These are phyloP conservation scores for Didymella keratinophila DNA, from an alignment of 2,329 filamentous ascomycete genomes.

Conservation along the genomic window DNA sequence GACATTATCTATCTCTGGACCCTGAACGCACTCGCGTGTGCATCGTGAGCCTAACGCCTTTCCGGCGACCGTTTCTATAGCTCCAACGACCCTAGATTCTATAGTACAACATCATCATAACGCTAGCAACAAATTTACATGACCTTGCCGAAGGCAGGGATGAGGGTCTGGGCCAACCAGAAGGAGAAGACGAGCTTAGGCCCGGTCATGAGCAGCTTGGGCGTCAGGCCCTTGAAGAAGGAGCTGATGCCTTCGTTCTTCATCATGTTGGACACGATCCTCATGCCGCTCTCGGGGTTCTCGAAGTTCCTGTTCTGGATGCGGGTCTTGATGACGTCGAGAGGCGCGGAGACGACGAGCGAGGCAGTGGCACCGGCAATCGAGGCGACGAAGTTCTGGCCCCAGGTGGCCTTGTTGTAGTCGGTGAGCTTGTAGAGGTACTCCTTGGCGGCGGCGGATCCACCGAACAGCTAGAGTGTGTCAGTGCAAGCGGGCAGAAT, in stretches of 20 bases:
- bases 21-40: slow-evolving; percentile 17
- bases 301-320: slow-evolving; percentile 99
- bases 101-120: slow-evolving; percentile 40
- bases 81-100: slow-evolving; percentile 28
- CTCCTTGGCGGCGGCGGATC: slow-evolving; percentile 96
- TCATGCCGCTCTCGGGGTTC: slow-evolving; percentile 92
- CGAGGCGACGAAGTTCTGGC: slow-evolving; percentile 96
- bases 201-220: slow-evolving; percentile 98
- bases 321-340: slow-evolving; percentile 98
- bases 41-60: slow-evolving; percentile 30
- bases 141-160: slow-evolving; percentile 84
- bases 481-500: slow-evolving; percentile 23
- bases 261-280: slow-evolving; percentile 91
- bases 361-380: slow-evolving; percentile 94
- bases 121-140: slow-evolving; percentile 53
- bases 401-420: slow-evolving; percentile 95
- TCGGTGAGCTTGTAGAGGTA: slow-evolving; percentile 89
- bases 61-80: slow-evolving; percentile 26
- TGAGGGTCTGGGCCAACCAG: slow-evolving; percentile 98
- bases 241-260: slow-evolving; percentile 83
- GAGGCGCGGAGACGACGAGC: slow-evolving; percentile 95
- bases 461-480: slow-evolving; percentile 80
- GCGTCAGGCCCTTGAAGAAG: slow-evolving; percentile 98
- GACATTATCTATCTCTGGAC: slow-evolving; percentile 15
- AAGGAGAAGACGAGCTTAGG: slow-evolving; percentile 99